Percentiles rank a stretch among this genome's conserved stretches.
These are phyloP conservation scores for Lobosporangium transversale DNA, from an alignment of 192 early-diverging fungal species.

Conservation along the genomic window DNA sequence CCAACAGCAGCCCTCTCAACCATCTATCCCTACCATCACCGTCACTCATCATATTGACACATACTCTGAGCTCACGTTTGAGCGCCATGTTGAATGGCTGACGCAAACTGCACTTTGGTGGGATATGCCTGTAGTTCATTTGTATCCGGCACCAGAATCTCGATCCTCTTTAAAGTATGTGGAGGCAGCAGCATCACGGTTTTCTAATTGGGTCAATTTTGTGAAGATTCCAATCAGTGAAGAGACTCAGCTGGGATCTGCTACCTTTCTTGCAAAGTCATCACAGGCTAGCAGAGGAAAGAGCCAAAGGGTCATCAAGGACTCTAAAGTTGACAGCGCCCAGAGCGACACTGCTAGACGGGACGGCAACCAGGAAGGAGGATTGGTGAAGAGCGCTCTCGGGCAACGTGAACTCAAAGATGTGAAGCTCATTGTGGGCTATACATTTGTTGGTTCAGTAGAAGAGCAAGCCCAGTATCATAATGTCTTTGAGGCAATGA, in stretches of 20 bases:
- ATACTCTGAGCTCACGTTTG: conserved; percentile 40
- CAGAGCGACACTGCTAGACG: not conserved
- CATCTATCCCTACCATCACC: conserved; percentile 22
- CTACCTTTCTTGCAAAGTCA: conserved; percentile 6
- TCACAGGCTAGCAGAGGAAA: conserved; percentile 5
- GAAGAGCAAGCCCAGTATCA: conserved; percentile 41
- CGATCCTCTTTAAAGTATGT: conserved; percentile 12
- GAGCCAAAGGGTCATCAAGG: conserved; percentile 9
- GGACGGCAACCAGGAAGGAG: conserved; percentile 10
- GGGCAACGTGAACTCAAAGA: not conserved
- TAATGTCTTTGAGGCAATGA: conserved; percentile 40
- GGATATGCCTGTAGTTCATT: conserved; percentile 48
- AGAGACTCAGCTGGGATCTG: conserved; percentile 14
- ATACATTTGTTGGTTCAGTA: conserved; percentile 42
- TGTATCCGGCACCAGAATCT: conserved; percentile 32
- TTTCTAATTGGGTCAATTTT: conserved; percentile 52
- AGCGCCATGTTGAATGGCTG: conserved; percentile 49
- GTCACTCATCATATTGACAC: conserved; percentile 43
- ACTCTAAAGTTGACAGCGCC: conserved; percentile 5
- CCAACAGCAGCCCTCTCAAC: not conserved
- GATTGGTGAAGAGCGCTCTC: conserved; percentile 11
- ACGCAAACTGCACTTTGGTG: conserved; percentile 52
- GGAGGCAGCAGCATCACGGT: conserved; percentile 29
- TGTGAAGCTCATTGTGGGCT: conserved; percentile 25
- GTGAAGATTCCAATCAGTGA: conserved; percentile 34